Percentiles rank a stretch among this genome's conserved stretches.
Evolutionary conservation across 345 rosid genomes (phyloP).

Genomic region (Ricinus communis): DNA sequence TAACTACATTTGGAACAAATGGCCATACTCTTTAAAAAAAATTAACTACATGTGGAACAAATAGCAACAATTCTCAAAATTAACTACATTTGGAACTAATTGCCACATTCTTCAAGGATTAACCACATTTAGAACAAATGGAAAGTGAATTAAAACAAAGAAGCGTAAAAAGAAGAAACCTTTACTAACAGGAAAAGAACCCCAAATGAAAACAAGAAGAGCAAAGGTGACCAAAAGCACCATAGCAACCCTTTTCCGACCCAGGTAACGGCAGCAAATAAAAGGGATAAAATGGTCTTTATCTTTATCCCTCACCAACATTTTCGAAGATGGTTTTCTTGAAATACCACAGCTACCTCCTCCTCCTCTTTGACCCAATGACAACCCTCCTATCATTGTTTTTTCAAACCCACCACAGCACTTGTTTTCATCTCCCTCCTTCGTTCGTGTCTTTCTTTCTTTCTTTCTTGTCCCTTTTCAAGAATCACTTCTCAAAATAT

Average conservation of each 20-base stretch:
- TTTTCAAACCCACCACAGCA: constrained; percentile 45
- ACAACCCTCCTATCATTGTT: constrained; percentile 68
- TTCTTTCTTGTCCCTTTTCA: too few relatives aligned
- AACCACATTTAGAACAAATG: background rate
- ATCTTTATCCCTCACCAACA: constrained; percentile 70
- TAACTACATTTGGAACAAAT: too few relatives aligned
- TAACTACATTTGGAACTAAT: too few relatives aligned
- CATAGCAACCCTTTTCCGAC: constrained; percentile 65
- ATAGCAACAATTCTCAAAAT: too few relatives aligned
- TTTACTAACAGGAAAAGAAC: constrained; percentile 61
- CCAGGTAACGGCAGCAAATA: constrained; percentile 47
- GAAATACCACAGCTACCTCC: constrained; percentile 55
- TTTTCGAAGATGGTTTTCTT: constrained; percentile 43
- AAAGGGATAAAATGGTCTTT: constrained; percentile 58
- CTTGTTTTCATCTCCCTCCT: constrained; percentile 12
- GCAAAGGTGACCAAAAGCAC: constrained; percentile 61
- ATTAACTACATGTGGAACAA: too few relatives aligned
- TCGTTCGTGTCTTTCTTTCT: too few relatives aligned
- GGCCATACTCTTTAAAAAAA: too few relatives aligned
- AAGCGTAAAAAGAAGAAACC: constrained; percentile 41
- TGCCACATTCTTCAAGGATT: too few relatives aligned
- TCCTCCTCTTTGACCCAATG: constrained; percentile 46
- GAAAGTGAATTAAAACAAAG: background rate
- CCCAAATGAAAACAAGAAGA: constrained; percentile 66
- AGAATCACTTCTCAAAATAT: too few relatives aligned